Evolutionary conservation across 2,329 filamentous ascomycete species (phyloP), one percentile per base, ranked within the genome.

Genomic region (Leptographium wingfieldii): DNA sequence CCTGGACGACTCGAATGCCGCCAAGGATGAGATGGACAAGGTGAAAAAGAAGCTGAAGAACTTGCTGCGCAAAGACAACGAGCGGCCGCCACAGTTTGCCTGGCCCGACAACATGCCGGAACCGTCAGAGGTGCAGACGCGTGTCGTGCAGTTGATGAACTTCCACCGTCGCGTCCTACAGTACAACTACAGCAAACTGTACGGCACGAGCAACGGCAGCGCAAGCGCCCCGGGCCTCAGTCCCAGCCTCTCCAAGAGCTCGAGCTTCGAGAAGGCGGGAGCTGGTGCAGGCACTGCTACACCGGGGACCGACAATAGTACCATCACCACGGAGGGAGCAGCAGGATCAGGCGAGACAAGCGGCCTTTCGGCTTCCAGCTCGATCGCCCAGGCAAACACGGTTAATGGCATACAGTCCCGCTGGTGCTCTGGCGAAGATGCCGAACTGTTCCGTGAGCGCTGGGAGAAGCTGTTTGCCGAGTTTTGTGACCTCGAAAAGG

Each of bases 31-130:
- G 69, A 99, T 96, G 88, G 95, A 99, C 74, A 96, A 96, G 73
- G 94, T 99, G 60, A 99, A 99, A 80, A 99, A 99, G 82, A 96
- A 95, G 83, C 81, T 99, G 33, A 99, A 99, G 75, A 86, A 90
- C 1, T 79, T 99, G 25, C 74, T 99, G 61, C 85, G 94, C 35
- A 89, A 96, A 71, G 94, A 92, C n/a, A 90, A 91, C 63, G 88
- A 94, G 68, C 89, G 92, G 1, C 94, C 94, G 11, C 85, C 92
- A 22, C 91, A 99, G 68, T 99, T 99, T 70, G 90, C 94, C n/a
- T 99, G 94, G 94, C 94, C 94, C 2, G 84, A 90, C 51, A 92
- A 94, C 65, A 94, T 94, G 74, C 90, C 92, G 1, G 94, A 99
- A 70, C 94, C 94, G 2, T 95, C 91, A 31, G 85, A 95, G 66